phyloP scores from a whole-genome alignment of 768 basidiomycete genomes.

The Xerocomus spinulosus region DNA sequence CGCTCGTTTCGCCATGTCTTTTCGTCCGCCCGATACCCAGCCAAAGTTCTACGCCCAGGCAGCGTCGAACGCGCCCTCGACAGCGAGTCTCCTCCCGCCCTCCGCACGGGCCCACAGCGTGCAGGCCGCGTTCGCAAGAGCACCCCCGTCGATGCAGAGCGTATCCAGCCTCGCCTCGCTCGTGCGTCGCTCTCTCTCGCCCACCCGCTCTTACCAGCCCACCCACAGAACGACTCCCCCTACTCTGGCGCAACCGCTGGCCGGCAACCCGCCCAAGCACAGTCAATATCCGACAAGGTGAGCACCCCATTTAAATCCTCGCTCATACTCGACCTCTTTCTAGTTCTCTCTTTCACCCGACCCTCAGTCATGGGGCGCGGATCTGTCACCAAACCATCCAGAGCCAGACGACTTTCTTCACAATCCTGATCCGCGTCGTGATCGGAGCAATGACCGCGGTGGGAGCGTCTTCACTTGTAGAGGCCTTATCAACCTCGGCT shows the following conservation, averaged over 20 bases:
- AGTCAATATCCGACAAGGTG: constrained; percentile 60
- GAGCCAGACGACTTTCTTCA: constrained; percentile 73
- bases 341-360: constrained; percentile 75
- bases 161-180: constrained; percentile 38
- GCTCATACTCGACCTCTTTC: not conserved
- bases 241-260: constrained; percentile 34
- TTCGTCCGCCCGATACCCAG: constrained; percentile 34
- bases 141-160: constrained; percentile 35
- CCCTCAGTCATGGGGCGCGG: constrained; percentile 67
- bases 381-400: constrained; percentile 49
- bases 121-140: constrained; percentile 42
- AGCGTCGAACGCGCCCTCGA: constrained; percentile 43
- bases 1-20: constrained; percentile 28
- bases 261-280: constrained; percentile 26
- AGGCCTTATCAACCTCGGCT: constrained; percentile 70
- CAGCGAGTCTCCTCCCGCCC: constrained; percentile 46
- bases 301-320: constrained; percentile 4
- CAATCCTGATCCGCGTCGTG: constrained; percentile 64
- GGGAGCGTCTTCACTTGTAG: constrained; percentile 62
- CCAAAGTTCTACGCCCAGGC: constrained; percentile 37
- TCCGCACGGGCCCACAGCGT: constrained; percentile 30
- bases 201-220: not conserved
- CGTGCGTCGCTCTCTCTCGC: constrained; percentile 28
- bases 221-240: constrained; percentile 37
- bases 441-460: constrained; percentile 48